These are phyloP conservation scores for Malus hybrid DNA, from an alignment of 331 rosid species.

Conservation along the genomic window DNA sequence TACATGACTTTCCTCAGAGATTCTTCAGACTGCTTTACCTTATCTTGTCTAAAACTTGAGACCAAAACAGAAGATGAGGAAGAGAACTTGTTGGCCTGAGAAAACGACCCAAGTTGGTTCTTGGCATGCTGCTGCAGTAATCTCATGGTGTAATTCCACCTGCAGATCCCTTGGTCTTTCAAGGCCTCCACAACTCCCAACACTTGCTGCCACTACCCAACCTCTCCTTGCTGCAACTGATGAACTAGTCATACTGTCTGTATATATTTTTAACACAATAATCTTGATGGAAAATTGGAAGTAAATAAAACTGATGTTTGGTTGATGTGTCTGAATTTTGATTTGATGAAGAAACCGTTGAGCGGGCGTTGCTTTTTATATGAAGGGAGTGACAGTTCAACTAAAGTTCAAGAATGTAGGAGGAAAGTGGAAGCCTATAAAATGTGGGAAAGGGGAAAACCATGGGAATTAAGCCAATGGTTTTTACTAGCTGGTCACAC, in stretches of 20 bases:
- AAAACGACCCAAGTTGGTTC: slow-evolving; percentile 24
- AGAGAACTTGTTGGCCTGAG: slow-evolving; percentile 25
- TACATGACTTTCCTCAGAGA: slow-evolving; percentile 53
- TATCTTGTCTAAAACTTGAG: slow-evolving; percentile 17
- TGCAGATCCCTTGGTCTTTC: slow-evolving; percentile 59
- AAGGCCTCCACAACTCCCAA: slow-evolving; percentile 58
- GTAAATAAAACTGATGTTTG: neutral
- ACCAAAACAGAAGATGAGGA: slow-evolving; percentile 21
- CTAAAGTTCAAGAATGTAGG: neutral
- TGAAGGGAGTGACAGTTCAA: neutral
- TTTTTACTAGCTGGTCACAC: neutral
- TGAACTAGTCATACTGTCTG: neutral
- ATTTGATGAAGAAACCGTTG: neutral
- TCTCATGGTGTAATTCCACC: slow-evolving; percentile 28
- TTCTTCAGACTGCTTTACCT: slow-evolving; percentile 35
- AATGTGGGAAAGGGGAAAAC: neutral
- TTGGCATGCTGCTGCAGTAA: slow-evolving; percentile 33
- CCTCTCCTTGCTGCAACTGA: slow-evolving; percentile 21
- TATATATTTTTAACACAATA: neutral
- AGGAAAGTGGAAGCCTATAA: neutral
- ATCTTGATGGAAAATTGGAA: neutral
- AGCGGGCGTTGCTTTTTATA: neutral
- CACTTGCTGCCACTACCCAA: slow-evolving; percentile 48
- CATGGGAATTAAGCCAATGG: neutral
- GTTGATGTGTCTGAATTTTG: neutral